Conservation (phyloP, 2,329 filamentous ascomycete genomes). For the Colletotrichum musicola region DNA sequence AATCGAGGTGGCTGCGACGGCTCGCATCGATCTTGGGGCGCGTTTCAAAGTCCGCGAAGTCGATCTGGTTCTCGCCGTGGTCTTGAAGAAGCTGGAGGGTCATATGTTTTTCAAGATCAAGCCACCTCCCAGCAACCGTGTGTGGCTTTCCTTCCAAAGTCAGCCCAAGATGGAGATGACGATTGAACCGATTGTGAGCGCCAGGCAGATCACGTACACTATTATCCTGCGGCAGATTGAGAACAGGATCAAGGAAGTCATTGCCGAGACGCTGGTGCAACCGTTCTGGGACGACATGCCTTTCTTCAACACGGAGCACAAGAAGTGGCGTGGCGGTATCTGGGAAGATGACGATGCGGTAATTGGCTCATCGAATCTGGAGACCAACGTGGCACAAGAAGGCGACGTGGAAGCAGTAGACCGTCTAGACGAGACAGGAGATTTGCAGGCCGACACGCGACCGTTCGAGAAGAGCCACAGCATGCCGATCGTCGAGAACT, state of each 20-base stretch:
- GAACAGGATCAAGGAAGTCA: slow-evolving; percentile 91
- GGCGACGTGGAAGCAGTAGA: slow-evolving; percentile 64
- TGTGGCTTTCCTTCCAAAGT: slow-evolving; percentile 97
- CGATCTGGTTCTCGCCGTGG: slow-evolving; percentile 86
- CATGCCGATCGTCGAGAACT: slow-evolving; percentile 58
- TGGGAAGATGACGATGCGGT: slow-evolving; percentile 71
- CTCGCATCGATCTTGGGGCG: slow-evolving; percentile 88
- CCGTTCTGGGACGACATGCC: slow-evolving; percentile 98
- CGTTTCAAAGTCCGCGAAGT: slow-evolving; percentile 93
- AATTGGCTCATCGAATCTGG: slow-evolving; percentile 51
- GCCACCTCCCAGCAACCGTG: slow-evolving; percentile 91
- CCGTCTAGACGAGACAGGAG: slow-evolving; percentile 56
- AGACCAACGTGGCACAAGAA: slow-evolving; percentile 55
- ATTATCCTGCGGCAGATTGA: slow-evolving; percentile 94
- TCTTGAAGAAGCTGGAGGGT: slow-evolving; percentile 86
- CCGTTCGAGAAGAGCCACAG: slow-evolving; percentile 69
- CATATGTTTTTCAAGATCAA: slow-evolving; percentile 90
- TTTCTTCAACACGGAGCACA: slow-evolving; percentile 84
- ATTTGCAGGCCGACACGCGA: slow-evolving; percentile 55
- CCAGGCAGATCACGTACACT: slow-evolving; percentile 93
- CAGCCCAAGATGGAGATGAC: slow-evolving; percentile 93
- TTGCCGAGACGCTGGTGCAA: slow-evolving; percentile 89
- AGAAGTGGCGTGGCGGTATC: slow-evolving; percentile 87
- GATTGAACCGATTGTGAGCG: slow-evolving; percentile 96
- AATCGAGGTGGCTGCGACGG: slow-evolving; percentile 91